Percentiles rank a stretch among this genome's conserved stretches.
These are phyloP conservation scores for Erodium trifolium DNA, from an alignment of 441 rosid genomes.

Conservation along the genomic window DNA sequence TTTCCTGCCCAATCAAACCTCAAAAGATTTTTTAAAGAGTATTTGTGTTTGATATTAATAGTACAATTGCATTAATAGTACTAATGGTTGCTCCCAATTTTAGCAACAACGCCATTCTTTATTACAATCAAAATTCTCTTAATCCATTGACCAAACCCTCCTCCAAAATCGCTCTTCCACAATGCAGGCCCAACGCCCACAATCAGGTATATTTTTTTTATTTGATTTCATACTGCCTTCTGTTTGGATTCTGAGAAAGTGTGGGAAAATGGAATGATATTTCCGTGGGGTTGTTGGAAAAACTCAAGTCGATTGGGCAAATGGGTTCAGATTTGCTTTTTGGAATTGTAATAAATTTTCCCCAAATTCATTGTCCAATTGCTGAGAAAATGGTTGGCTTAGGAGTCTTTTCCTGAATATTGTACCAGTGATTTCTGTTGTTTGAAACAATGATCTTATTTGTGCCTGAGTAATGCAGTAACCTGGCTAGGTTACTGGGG, in stretches of 20 bases:
- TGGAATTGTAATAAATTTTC: neutral
- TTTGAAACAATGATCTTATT: no score
- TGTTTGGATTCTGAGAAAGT: neutral
- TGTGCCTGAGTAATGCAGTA: no score
- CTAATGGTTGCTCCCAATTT: neutral
- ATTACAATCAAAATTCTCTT: neutral
- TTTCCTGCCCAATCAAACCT: no score
- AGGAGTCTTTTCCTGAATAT: no score
- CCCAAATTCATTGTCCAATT: neutral
- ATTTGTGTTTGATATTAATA: no score
- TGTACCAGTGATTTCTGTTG: no score
- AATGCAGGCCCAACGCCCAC: conserved; percentile 18
- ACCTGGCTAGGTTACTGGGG: neutral
- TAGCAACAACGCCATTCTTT: neutral
- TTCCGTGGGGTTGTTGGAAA: neutral
- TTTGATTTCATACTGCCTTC: neutral
- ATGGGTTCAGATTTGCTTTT: neutral
- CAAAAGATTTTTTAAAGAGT: no score
- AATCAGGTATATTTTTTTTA: conserved; percentile 36
- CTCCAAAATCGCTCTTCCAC: conserved; percentile 18
- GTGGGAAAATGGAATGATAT: neutral
- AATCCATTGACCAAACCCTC: conserved; percentile 19
- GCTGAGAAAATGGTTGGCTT: neutral
- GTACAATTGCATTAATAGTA: neutral
- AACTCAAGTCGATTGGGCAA: neutral